A percentile compares a stretch with the other conserved stretches of the same genome.
Evolutionary conservation across 1,139 yeast genomes (phyloP).

Genomic region (Yamadazyma spencermartinsiae): DNA sequence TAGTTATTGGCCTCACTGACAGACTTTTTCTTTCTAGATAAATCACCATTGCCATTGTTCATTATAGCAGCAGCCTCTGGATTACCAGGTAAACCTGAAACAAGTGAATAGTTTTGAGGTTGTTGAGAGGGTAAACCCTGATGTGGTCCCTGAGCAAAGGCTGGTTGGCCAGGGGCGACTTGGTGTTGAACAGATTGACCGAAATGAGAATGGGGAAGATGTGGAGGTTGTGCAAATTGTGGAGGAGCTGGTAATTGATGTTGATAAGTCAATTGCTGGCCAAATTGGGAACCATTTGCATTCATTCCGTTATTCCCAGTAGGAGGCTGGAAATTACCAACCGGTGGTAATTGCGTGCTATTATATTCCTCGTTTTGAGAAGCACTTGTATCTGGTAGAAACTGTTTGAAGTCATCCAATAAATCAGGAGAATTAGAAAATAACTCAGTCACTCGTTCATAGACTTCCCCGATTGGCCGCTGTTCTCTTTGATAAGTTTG

Average conservation of each 20-base stretch:
- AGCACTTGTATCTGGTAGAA: conserved; percentile 81
- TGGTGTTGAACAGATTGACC: conserved; percentile 16
- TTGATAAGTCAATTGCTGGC: conserved; percentile 12
- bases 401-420: conserved; percentile 90
- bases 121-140: conserved; percentile 1
- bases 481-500: conserved; percentile 97
- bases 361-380: conserved; percentile 23
- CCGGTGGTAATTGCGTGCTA: conserved; percentile 78
- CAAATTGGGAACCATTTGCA: conserved; percentile 17
- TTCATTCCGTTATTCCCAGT: conserved; percentile 38
- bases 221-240: conserved; percentile 9
- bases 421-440: conserved; percentile 94
- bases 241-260: conserved; percentile 9
- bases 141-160: not conserved
- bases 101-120: conserved; percentile 6
- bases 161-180: conserved; percentile 1
- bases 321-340: conserved; percentile 92
- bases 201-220: conserved; percentile 15
- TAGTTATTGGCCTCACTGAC: conserved; percentile 28
- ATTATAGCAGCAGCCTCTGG: conserved; percentile 18
- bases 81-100: conserved; percentile 9
- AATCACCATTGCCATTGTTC: conserved; percentile 13
- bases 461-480: conserved; percentile 91
- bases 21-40: conserved; percentile 28
- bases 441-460: conserved; percentile 84